A percentile compares a stretch with the other conserved stretches of the same genome.
Conservation (phyloP, 768 basidiomycete species). For the Russula earlei region DNA sequence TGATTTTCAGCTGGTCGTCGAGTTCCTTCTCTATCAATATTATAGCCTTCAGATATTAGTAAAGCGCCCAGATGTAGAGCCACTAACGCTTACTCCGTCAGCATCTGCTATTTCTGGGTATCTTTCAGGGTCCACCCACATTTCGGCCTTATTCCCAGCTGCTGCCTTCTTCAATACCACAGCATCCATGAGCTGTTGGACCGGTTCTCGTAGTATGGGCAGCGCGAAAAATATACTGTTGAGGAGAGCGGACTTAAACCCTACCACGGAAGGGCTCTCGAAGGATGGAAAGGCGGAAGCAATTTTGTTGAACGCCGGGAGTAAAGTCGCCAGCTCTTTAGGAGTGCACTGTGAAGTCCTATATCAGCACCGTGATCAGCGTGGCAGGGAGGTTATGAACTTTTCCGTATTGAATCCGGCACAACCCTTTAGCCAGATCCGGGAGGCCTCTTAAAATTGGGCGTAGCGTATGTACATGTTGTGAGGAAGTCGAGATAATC, state of each 20-base stretch:
- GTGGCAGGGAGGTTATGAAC: conserved; percentile 32
- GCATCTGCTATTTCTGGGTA: conserved; percentile 49
- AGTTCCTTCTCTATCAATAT: conserved; percentile 62
- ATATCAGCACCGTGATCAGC: background rate
- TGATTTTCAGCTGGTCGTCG: conserved; percentile 56
- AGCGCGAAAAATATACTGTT: conserved; percentile 62
- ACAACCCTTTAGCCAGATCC: conserved; percentile 79
- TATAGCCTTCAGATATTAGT: conserved; percentile 41
- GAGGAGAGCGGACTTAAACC: conserved; percentile 57
- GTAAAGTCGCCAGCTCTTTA: conserved; percentile 64
- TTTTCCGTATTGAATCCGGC: conserved; percentile 85
- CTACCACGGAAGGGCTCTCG: conserved; percentile 34
- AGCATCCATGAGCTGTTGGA: conserved; percentile 42
- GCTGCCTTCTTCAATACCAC: conserved; percentile 55
- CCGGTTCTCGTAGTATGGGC: conserved; percentile 50
- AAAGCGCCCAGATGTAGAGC: background rate
- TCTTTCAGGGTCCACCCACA: conserved; percentile 56
- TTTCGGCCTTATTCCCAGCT: conserved; percentile 52
- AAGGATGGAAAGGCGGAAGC: conserved; percentile 50
- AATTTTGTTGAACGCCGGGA: conserved; percentile 68
- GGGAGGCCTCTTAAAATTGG: conserved; percentile 66
- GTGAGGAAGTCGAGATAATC: conserved; percentile 52
- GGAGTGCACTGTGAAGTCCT: conserved; percentile 55
- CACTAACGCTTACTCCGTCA: conserved; percentile 37
- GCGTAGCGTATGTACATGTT: conserved; percentile 57